Evolutionary conservation across 1,139 yeast genomes (phyloP).

Genomic region (Pneumocystis carinii): DNA sequence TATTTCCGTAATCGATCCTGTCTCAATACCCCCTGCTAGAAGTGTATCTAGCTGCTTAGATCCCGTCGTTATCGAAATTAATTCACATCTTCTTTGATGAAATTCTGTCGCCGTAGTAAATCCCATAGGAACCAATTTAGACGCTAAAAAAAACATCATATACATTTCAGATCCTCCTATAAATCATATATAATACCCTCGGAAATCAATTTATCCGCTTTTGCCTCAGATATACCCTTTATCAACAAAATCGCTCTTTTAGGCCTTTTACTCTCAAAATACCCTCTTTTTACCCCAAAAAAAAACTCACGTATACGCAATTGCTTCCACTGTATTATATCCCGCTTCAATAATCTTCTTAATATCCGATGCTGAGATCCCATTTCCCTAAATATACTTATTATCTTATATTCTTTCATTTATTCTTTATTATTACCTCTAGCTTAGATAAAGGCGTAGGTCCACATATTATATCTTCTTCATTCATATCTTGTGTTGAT

Average conservation of each 20-base stretch:
- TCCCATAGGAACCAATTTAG: constrained; percentile 84
- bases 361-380: constrained; percentile 67
- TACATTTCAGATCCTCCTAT: background rate
- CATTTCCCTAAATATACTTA: constrained; percentile 48
- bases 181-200: constrained; percentile 27
- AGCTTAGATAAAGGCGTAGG: constrained; percentile 16
- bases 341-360: constrained; percentile 73
- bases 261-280: constrained; percentile 26
- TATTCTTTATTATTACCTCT: constrained; percentile 9
- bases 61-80: constrained; percentile 88
- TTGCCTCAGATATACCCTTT: constrained; percentile 89
- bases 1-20: constrained; percentile 91
- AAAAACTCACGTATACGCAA: constrained; percentile 54
- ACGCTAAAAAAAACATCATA: constrained; percentile 30
- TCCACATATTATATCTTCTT: constrained; percentile 13
- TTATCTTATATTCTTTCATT: background rate
- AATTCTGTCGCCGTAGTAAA: constrained; percentile 95
- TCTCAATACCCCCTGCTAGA: constrained; percentile 92
- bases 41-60: constrained; percentile 86
- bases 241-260: constrained; percentile 60
- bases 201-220: constrained; percentile 68
- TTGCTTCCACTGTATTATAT: constrained; percentile 73
- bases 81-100: constrained; percentile 75
- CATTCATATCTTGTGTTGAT: background rate
- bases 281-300: background rate